Evolutionary conservation across 179 eudicot genomes (phyloP).

Genomic region (Carnegiea gigantea): DNA sequence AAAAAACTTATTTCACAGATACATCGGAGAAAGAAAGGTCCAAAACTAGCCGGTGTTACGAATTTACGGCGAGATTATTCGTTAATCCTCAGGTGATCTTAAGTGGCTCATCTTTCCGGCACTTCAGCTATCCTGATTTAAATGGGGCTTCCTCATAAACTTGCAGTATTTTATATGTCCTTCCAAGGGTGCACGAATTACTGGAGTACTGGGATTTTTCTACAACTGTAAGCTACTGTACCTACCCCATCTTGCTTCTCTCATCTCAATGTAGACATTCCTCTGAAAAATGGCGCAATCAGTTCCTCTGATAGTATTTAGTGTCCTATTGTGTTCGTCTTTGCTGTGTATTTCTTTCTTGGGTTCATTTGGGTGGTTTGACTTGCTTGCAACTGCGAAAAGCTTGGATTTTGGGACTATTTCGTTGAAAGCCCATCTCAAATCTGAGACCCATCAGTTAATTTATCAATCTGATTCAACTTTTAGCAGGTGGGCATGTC

Average conservation of each 20-base stretch:
- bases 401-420: constrained; percentile 22
- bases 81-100: too few species aligned
- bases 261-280: neutral
- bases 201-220: neutral
- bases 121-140: too few species aligned
- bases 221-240: neutral
- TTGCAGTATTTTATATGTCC: neutral
- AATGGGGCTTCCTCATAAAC: neutral
- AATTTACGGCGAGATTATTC: too few species aligned
- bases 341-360: constrained; percentile 22
- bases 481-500: constrained; percentile 33
- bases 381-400: constrained; percentile 25
- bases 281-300: constrained; percentile 23
- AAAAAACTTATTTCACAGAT: too few species aligned
- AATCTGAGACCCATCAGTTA: constrained; percentile 17
- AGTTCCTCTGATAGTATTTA: neutral
- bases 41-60: too few species aligned
- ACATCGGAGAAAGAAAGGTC: too few species aligned
- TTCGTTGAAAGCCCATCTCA: constrained; percentile 18
- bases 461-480: constrained; percentile 26
- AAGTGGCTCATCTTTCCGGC: too few species aligned
- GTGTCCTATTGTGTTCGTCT: constrained; percentile 14
- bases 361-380: constrained; percentile 14
- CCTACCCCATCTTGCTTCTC: neutral
- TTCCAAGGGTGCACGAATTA: neutral